Percentiles rank a stretch among this genome's conserved stretches.
Evolutionary conservation across 169 alveolate genomes (phyloP).

Genomic region (Cryptosporidium xiaoi): DNA sequence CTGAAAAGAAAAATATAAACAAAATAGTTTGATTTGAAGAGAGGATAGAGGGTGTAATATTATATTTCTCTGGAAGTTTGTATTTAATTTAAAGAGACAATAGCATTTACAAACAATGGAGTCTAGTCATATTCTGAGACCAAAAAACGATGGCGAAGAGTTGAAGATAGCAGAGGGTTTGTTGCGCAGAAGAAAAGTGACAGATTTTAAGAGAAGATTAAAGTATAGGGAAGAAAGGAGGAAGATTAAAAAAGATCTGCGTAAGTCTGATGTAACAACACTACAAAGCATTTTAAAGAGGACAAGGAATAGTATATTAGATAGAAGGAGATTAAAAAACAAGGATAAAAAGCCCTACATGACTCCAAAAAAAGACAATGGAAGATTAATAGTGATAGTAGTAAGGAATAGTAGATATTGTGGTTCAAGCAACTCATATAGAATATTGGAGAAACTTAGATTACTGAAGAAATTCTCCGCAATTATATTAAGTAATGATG

Average conservation of each 20-base stretch:
- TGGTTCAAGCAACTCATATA: slow-evolving; percentile 47
- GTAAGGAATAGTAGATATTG: slow-evolving; percentile 60
- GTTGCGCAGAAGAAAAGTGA: slow-evolving; percentile 35
- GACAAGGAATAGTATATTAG: slow-evolving; percentile 49
- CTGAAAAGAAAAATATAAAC: too few relatives aligned
- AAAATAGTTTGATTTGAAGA: too few relatives aligned
- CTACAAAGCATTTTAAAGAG: slow-evolving; percentile 36
- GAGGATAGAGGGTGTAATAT: too few relatives aligned
- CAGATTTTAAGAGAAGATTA: slow-evolving; percentile 50
- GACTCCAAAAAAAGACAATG: slow-evolving; percentile 64
- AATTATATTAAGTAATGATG: slow-evolving; percentile 25
- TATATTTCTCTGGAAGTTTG: too few relatives aligned
- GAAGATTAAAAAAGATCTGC: slow-evolving; percentile 18
- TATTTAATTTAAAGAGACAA: too few relatives aligned
- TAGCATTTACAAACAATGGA: neutral
- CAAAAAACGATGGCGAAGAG: slow-evolving; percentile 62
- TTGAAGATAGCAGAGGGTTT: slow-evolving; percentile 62
- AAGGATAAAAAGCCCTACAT: slow-evolving; percentile 56
- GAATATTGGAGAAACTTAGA: slow-evolving; percentile 29
- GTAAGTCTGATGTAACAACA: slow-evolving; percentile 32
- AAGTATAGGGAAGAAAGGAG: slow-evolving; percentile 35
- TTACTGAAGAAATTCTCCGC: slow-evolving; percentile 43
- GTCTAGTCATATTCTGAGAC: slow-evolving; percentile 28
- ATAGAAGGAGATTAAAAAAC: slow-evolving; percentile 50
- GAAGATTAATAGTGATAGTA: slow-evolving; percentile 45